Evolutionary conservation across 2,329 filamentous ascomycete genomes (phyloP).

Genomic region (Ceratocystis lukuohia): DNA sequence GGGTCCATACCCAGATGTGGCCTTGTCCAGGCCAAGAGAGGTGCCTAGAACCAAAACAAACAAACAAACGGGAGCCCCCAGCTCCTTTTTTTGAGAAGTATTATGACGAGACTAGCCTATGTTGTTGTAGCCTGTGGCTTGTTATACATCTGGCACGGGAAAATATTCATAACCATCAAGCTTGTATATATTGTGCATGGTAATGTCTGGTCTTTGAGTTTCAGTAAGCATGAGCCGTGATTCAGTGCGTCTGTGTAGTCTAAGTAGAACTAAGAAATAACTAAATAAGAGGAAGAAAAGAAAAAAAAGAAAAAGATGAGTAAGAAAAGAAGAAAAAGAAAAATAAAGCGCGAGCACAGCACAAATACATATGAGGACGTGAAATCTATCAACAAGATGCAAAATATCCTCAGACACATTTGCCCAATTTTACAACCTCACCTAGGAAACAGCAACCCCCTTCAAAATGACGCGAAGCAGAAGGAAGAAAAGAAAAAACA

Average conservation of each 20-base stretch:
- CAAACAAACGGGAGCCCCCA: no score
- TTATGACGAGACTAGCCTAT: no score
- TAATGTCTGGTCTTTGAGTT: not conserved
- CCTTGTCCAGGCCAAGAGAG: no score
- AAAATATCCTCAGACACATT: constrained; percentile 1
- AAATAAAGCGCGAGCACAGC: not conserved
- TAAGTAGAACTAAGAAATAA: constrained; percentile 3
- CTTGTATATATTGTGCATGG: no score
- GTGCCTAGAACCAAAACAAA: no score
- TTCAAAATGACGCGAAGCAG: not conserved
- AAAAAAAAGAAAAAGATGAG: not conserved
- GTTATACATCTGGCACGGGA: no score
- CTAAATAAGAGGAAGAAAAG: not conserved
- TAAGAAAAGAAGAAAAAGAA: not conserved
- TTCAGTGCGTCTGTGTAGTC: constrained; percentile 2
- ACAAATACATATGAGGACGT: not conserved
- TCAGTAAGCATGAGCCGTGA: not conserved
- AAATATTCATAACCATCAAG: no score
- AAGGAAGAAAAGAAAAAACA: not conserved
- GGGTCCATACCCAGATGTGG: no score
- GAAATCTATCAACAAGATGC: constrained; percentile 3
- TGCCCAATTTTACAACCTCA: not conserved
- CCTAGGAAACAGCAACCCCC: not conserved
- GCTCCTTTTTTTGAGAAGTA: no score
- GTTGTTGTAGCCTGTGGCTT: no score